These are phyloP conservation scores for Cladobotryum mycophilum DNA, from an alignment of 2,329 filamentous ascomycete genomes.

Conservation along the genomic window DNA sequence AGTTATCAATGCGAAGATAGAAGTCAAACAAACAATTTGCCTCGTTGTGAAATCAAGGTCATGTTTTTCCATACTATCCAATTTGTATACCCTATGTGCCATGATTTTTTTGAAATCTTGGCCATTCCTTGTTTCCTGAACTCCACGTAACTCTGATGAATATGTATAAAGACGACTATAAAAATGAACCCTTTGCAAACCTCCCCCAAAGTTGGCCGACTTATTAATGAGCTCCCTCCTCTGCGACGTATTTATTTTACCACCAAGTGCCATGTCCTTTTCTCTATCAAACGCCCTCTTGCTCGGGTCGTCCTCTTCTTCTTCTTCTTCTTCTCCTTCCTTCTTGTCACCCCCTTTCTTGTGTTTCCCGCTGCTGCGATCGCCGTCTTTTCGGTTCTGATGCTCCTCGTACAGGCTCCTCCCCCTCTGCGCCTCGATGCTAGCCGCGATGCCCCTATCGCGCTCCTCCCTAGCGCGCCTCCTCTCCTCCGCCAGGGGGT, in stretches of 20 bases:
- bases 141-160: no score
- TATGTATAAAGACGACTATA: slow-evolving; percentile 28
- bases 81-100: neutral
- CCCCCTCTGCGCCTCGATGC: slow-evolving; percentile 48
- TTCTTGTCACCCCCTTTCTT: slow-evolving; percentile 43
- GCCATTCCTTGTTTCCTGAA: no score
- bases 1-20: slow-evolving; percentile 8
- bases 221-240: slow-evolving; percentile 72
- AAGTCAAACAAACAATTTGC: slow-evolving; percentile 13
- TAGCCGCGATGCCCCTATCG: slow-evolving; percentile 40
- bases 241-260: slow-evolving; percentile 65
- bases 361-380: slow-evolving; percentile 43
- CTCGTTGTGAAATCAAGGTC: slow-evolving; percentile 7
- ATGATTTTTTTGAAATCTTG: no score
- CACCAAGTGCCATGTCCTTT: slow-evolving; percentile 82
- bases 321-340: slow-evolving; percentile 73
- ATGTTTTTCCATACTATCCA: neutral
- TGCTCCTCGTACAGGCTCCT: slow-evolving; percentile 57
- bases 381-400: slow-evolving; percentile 29
- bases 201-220: slow-evolving; percentile 75
- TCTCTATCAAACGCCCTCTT: slow-evolving; percentile 82
- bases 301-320: slow-evolving; percentile 84
- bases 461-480: slow-evolving; percentile 51
- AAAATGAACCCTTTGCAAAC: slow-evolving; percentile 69
- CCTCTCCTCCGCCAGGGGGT: slow-evolving; percentile 38